Conservation (phyloP, 441 rosid species). For the Gossypium trilobum region DNA sequence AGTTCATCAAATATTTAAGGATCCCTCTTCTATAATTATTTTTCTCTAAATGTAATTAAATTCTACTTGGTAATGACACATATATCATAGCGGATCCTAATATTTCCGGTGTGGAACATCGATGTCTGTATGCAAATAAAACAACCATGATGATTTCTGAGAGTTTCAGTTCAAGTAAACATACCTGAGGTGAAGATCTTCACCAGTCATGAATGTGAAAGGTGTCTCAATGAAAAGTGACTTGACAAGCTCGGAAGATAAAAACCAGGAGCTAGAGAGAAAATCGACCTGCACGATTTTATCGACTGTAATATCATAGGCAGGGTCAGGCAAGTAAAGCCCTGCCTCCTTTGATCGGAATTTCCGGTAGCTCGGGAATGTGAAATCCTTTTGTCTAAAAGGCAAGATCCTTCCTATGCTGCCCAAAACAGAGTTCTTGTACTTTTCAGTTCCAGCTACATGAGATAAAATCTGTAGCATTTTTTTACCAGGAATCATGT, state of each 20-base stretch:
- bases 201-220: constrained; percentile 80
- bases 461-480: constrained; percentile 87
- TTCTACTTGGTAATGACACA: background rate
- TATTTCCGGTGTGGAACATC: background rate
- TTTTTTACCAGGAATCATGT: constrained; percentile 89
- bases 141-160: background rate
- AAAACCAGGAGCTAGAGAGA: constrained; percentile 91
- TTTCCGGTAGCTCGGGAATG: constrained; percentile 89
- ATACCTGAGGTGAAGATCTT: constrained; percentile 93
- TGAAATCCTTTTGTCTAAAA: constrained; percentile 78
- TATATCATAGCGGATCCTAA: background rate
- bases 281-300: constrained; percentile 87
- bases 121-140: background rate
- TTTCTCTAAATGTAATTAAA: background rate
- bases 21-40: background rate
- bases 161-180: background rate
- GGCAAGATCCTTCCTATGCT: constrained; percentile 91
- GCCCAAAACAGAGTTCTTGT: constrained; percentile 76
- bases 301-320: constrained; percentile 67
- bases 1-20: background rate
- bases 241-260: constrained; percentile 85
- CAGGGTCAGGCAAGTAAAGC: constrained; percentile 89
- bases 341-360: constrained; percentile 88
- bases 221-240: constrained; percentile 82
- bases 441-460: constrained; percentile 88